Base-by-base conservation (phyloP, 495 filamentous ascomycete genomes). In the Oidiodendron maius region DNA sequence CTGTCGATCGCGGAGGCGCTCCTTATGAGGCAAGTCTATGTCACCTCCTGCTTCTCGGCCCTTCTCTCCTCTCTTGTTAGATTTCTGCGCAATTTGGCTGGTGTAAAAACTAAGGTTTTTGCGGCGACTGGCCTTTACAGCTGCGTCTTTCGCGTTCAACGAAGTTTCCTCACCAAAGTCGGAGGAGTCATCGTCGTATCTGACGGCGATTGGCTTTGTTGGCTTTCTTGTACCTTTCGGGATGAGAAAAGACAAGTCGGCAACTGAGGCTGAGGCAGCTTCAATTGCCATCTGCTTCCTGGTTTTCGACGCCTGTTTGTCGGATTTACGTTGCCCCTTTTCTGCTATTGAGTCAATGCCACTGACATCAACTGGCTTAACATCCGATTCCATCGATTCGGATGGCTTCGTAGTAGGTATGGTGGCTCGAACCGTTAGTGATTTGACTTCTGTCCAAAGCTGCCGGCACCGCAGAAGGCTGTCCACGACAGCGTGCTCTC, bases 81-180 rank as follows among this genome's bases (percentile, higher is more conserved):
- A 77, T 65, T 95, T 96, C 61, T 95, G 90, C 22, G 87, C 84
- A 46, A 97, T 86, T 61, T 97, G 93, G 4, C 89, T 93, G 20
- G 94, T 96, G 75, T 98, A 96, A 69, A 98, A 98, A 45, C 87
- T 83, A 32, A 98, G 80, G 51, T 75, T 86, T 67, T 91, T 93
- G 72, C 90, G 95, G 57, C 84, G 83, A 40, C 75, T 71, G 3
- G 81, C 86, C 67, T 97, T 98, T 51, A 93, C 87, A 42, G 83
- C 84, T 0, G 84, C 83, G 48, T 67, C 58, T 46, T 64, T 68
- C 15, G 64, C 65, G 49, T 75, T 71, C 16, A 77, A 62, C 12
- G 45, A 51, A 16, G 73, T 70, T 48, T 77, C 76, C 52, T 84
- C 78, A 12, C 85, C 84, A 51, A 97, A 83, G 51, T 88, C 86